Percentiles rank a stretch among this genome's conserved stretches.
These are phyloP conservation scores for Babesia caballi DNA, from an alignment of 169 alveolate species.

Conservation along the genomic window DNA sequence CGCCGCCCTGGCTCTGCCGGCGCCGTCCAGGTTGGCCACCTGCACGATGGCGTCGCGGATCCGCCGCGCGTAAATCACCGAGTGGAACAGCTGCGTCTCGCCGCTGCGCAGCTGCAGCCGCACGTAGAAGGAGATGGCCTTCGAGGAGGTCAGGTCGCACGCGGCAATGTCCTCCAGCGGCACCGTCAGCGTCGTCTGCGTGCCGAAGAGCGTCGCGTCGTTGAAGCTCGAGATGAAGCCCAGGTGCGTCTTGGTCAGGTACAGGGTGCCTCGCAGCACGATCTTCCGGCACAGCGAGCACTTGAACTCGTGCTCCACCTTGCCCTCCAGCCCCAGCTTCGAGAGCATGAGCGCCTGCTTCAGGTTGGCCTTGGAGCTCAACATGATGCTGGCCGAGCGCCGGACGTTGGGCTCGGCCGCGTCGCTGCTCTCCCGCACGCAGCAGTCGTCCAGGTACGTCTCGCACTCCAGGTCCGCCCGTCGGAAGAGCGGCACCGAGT, in stretches of 20 bases:
- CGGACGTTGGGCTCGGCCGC: not conserved
- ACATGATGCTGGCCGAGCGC: not conserved
- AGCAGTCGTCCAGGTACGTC: slow-evolving; percentile 15
- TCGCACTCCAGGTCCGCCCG: slow-evolving; percentile 23
- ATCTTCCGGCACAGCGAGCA: slow-evolving; percentile 22
- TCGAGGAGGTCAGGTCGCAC: slow-evolving; percentile 7
- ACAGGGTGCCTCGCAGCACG: slow-evolving; percentile 39
- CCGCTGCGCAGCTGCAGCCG: slow-evolving; percentile 4
- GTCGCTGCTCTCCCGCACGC: not conserved
- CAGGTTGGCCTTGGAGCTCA: slow-evolving; percentile 8
- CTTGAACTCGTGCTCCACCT: slow-evolving; percentile 33
- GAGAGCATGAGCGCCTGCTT: slow-evolving; percentile 41
- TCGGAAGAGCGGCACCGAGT: slow-evolving; percentile 13
- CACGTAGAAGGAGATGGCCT: slow-evolving; percentile 10
- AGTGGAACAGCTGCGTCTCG: slow-evolving; percentile 7
- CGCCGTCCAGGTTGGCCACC: not conserved
- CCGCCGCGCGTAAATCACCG: slow-evolving; percentile 15
- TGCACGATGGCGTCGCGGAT: slow-evolving; percentile 14
- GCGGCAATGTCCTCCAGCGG: slow-evolving; percentile 12
- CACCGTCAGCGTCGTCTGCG: slow-evolving; percentile 20
- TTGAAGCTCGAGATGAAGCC: slow-evolving; percentile 54
- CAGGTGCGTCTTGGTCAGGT: slow-evolving; percentile 41
- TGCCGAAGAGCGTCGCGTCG: slow-evolving; percentile 44
- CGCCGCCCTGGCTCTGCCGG: not conserved
- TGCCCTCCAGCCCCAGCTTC: slow-evolving; percentile 20